Base-by-base conservation (phyloP, 1,139 yeast species). In the Hyphopichia wangnamkhiaoensis region DNA sequence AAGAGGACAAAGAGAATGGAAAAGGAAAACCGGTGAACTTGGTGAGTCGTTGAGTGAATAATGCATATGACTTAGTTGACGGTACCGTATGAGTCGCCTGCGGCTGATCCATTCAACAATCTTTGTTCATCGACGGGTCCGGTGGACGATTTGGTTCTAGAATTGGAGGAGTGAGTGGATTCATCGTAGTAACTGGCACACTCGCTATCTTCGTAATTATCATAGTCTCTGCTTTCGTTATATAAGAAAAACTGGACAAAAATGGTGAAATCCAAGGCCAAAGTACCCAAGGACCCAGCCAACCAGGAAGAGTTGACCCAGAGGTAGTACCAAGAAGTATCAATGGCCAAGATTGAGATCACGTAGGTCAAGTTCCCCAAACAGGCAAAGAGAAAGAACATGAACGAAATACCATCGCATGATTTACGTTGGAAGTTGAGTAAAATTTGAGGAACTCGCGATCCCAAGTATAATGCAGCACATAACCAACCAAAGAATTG, bases 401-500 rank as follows among this genome's bases (percentile, higher is more conserved):
- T 73, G 58, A 91, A 89, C 20, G 95, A 85, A 38, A 91, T 85
- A 21, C 98, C 98, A 44, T 90, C 97, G 56, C 96, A 87, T 2
- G 95, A 85, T 64, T 89, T 89, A 52, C 97, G 76, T 59, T 82
- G 73, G 57, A 73, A 88, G 63, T 91, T 91, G 45, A 91, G 74
- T 42, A 87, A 61, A 44, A 91, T 87, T 64, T 91, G 98, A 1
- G 98, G 98, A 18, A 91, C 63, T 50, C 98, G 72, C 13, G 96
- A 89, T 1, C 96, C 96, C 49, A 91, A 66, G 59, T 91, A 91
- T 35, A 91, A 72, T 2, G 73, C 62, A 1, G 98, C 97, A 66
- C 96, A 89, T 39, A 89, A 65, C 88, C 96, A 91, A 19, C 98
- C 98, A 61, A 89, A 88, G 31, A 79, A 64, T 63, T 91, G 98